These are phyloP conservation scores for Fusarium ambrosium DNA, from an alignment of 2,329 filamentous ascomycete genomes.

Conservation along the genomic window DNA sequence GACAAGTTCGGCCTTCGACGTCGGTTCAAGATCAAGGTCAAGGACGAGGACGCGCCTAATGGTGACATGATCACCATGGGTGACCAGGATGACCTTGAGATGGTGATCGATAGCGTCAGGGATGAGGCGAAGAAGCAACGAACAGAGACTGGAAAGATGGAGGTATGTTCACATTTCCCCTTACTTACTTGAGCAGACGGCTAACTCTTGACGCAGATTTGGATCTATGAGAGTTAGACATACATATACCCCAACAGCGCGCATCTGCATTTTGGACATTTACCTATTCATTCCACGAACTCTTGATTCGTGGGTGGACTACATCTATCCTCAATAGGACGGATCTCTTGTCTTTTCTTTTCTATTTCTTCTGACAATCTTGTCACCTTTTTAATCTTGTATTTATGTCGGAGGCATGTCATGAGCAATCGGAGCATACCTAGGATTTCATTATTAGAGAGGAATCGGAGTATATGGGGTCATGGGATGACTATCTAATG, in stretches of 20 bases:
- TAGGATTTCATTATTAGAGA: constrained; percentile 33
- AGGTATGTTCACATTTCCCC: constrained; percentile 73
- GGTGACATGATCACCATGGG: constrained; percentile 97
- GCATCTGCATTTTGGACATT: constrained; percentile 41
- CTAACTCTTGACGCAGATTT: constrained; percentile 57
- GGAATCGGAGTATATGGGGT: constrained; percentile 33
- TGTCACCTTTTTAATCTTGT: constrained; percentile 37
- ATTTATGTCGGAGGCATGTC: constrained; percentile 25
- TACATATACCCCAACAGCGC: constrained; percentile 48
- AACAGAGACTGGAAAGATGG: constrained; percentile 91
- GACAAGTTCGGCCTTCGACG: constrained; percentile 86
- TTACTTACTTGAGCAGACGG: constrained; percentile 29
- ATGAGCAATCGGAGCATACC: constrained; percentile 25
- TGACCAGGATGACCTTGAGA: constrained; percentile 95
- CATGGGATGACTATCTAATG: constrained; percentile 29
- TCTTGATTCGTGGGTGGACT: constrained; percentile 25
- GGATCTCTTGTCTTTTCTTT: constrained; percentile 18
- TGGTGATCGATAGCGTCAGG: constrained; percentile 81
- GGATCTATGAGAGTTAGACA: constrained; percentile 59
- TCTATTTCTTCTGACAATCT: constrained; percentile 8
- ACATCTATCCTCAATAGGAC: constrained; percentile 6
- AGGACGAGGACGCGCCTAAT: constrained; percentile 80
- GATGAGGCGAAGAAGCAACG: constrained; percentile 78
- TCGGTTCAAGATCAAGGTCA: constrained; percentile 89
- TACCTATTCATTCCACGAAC: constrained; percentile 35